A percentile compares a stretch with the other conserved stretches of the same genome.
These are phyloP conservation scores for Echria macrotheca DNA, from an alignment of 495 filamentous ascomycete species.

Conservation along the genomic window DNA sequence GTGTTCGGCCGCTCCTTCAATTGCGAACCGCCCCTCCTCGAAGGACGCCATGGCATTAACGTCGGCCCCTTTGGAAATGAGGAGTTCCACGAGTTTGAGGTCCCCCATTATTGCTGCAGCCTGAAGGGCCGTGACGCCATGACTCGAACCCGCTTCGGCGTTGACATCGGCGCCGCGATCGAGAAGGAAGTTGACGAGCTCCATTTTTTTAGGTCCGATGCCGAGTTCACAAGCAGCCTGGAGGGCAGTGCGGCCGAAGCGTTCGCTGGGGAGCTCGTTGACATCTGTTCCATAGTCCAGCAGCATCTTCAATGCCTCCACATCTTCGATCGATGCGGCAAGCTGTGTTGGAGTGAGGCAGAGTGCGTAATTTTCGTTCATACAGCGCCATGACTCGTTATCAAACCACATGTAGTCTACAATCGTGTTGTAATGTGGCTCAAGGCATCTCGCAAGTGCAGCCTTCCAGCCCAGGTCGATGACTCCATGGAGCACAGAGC, in stretches of 20 bases:
- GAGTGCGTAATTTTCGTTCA: too few species aligned
- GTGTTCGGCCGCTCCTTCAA: conserved; percentile 11
- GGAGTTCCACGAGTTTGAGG: conserved; percentile 4
- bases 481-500: conserved; percentile 6
- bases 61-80: conserved; percentile 6
- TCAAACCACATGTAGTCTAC: neutral
- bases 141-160: conserved; percentile 1
- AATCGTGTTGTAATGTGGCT: conserved; percentile 1
- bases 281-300: conserved; percentile 1
- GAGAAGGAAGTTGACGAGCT: conserved; percentile 6
- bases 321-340: conserved; percentile 2
- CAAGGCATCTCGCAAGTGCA: conserved; percentile 1
- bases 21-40: conserved; percentile 2
- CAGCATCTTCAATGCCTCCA: conserved; percentile 9
- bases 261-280: conserved; percentile 3
- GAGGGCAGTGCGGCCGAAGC: conserved; percentile 9
- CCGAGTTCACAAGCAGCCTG: conserved; percentile 3
- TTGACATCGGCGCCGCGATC: conserved; percentile 9
- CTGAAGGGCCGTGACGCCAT: conserved; percentile 10
- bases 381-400: too few species aligned
- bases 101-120: conserved; percentile 6
- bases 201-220: neutral
- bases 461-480: neutral
- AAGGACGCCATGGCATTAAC: conserved; percentile 5
- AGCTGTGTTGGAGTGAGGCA: conserved; percentile 5